These are phyloP conservation scores for Rhizophagus prolifer DNA, from an alignment of 192 early-diverging fungal species.

Conservation along the genomic window DNA sequence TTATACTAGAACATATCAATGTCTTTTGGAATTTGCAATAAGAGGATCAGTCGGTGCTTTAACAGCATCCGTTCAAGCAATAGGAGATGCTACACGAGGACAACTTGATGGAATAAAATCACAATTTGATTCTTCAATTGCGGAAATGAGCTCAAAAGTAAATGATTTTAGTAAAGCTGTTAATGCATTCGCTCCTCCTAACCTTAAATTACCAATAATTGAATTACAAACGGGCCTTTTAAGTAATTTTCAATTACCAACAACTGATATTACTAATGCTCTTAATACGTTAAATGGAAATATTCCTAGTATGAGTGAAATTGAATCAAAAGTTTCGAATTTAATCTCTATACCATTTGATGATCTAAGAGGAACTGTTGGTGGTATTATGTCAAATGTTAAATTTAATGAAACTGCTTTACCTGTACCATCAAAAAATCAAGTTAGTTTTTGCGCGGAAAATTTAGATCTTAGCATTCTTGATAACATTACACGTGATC, in stretches of 20 bases:
- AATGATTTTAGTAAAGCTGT: too few species aligned
- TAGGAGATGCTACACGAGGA: not conserved
- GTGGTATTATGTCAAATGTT: not conserved
- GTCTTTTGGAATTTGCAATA: slow-evolving; percentile 23
- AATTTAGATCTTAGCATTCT: slow-evolving; percentile 18
- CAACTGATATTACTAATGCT: not conserved
- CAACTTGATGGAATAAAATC: not conserved
- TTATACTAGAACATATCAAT: slow-evolving; percentile 9
- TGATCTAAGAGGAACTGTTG: not conserved
- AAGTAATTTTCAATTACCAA: slow-evolving; percentile 21
- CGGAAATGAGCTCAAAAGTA: too few species aligned
- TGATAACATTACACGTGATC: slow-evolving; percentile 15
- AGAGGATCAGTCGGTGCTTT: slow-evolving; percentile 5
- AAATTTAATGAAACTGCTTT: slow-evolving; percentile 2
- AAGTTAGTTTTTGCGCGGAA: slow-evolving; percentile 15
- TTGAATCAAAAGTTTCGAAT: slow-evolving; percentile 8
- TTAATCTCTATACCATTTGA: slow-evolving; percentile 21
- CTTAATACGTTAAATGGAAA: slow-evolving; percentile 8
- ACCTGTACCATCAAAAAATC: slow-evolving; percentile 12
- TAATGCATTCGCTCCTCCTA: too few species aligned
- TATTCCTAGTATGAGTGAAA: slow-evolving; percentile 2
- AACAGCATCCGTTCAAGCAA: not conserved
- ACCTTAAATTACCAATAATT: not conserved
- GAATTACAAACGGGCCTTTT: not conserved
- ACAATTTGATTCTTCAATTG: not conserved